phyloP scores from a whole-genome alignment of 1,284 basidiomycete genomes.

The Acaromyces ingoldii region DNA sequence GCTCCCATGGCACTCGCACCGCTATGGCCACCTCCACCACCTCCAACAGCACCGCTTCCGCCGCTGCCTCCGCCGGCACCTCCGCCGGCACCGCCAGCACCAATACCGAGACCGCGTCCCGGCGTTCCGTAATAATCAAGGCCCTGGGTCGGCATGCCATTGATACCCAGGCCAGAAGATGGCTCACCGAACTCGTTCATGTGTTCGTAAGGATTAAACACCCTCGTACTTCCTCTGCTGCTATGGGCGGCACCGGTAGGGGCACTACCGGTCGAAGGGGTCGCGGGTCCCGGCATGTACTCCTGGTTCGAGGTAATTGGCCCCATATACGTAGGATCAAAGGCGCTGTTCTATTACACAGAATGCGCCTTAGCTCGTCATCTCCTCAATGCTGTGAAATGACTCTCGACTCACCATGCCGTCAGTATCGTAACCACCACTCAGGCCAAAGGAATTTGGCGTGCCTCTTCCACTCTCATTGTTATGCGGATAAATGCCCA shows the following conservation, averaged over 20 bases:
- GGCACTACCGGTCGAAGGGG: not conserved
- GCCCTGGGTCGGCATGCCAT: not conserved
- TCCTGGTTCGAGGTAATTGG: slow-evolving; percentile 4
- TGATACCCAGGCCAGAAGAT: not conserved
- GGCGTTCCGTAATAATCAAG: slow-evolving; percentile 4
- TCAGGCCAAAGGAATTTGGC: slow-evolving; percentile 11
- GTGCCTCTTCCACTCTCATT: slow-evolving; percentile 16
- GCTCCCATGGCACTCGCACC: slow-evolving; percentile 2
- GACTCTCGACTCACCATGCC: slow-evolving; percentile 1
- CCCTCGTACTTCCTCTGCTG: slow-evolving; percentile 3
- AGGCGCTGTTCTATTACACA: slow-evolving; percentile 9
- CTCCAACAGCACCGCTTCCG: too few relatives aligned
- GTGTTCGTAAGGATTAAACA: slow-evolving; percentile 39
- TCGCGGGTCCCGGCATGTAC: not conserved
- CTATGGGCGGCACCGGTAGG: slow-evolving; percentile 5
- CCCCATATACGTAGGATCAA: slow-evolving; percentile 20
- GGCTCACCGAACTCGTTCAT: slow-evolving; percentile 40
- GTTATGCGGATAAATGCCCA: slow-evolving; percentile 11
- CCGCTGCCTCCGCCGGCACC: too few relatives aligned
- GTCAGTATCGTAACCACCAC: slow-evolving; percentile 12
- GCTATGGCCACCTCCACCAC: slow-evolving; percentile 10
- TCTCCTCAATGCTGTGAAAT: not conserved
- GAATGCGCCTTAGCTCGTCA: not conserved
- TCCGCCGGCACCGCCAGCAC: not conserved
- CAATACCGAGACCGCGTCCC: slow-evolving; percentile 8